Conservation (phyloP, 371 early-diverging fungal genomes). For the Nosema bombycis region DNA sequence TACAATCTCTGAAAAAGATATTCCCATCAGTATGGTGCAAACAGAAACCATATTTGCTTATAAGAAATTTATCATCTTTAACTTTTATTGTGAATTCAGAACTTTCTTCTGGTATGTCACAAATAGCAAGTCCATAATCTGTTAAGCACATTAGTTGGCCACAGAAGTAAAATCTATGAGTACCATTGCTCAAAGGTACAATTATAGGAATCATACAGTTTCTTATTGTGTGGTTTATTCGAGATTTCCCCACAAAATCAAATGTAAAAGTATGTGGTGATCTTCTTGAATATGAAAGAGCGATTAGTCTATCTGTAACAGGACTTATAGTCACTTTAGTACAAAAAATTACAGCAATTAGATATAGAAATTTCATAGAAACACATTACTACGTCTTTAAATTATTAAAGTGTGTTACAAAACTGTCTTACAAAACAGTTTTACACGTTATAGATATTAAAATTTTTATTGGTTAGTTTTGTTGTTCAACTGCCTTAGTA, state of each 20-base stretch:
- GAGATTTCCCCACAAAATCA: background rate
- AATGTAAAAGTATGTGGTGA: background rate
- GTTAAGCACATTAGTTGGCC: slow-evolving; percentile 11
- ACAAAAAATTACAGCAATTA: background rate
- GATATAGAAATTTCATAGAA: background rate
- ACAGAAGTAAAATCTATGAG: slow-evolving; percentile 20
- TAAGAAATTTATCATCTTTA: background rate
- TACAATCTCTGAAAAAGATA: background rate
- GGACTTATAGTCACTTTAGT: background rate
- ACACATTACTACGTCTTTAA: background rate
- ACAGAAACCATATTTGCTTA: slow-evolving; percentile 12
- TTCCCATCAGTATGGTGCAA: background rate
- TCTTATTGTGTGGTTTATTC: background rate
- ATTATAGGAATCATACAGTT: slow-evolving; percentile 11
- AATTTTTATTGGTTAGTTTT: background rate
- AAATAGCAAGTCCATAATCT: background rate
- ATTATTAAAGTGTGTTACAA: too few species aligned
- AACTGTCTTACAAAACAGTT: too few species aligned
- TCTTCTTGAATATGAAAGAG: background rate
- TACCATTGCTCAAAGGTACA: background rate
- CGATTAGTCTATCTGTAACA: background rate
- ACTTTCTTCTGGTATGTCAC: background rate
- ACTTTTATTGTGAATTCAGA: background rate
- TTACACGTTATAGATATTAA: background rate
- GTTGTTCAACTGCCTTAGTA: slow-evolving; percentile 30